Evolutionary conservation across 768 basidiomycete genomes (phyloP).

Genomic region (Russula lepida): DNA sequence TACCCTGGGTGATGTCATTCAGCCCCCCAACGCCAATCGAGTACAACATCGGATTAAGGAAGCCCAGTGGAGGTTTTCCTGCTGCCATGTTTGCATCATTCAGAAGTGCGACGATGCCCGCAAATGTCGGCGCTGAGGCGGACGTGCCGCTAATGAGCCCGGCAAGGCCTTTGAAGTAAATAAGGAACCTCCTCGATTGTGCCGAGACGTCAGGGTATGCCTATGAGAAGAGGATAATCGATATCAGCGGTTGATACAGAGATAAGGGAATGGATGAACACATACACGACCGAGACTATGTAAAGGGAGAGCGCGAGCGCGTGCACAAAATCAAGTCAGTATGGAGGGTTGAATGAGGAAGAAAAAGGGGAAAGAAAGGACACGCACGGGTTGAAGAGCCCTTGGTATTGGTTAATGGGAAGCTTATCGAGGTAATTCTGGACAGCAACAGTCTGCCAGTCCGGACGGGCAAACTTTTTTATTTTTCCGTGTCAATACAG

Average conservation of each 20-base stretch:
- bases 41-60: conserved; percentile 34
- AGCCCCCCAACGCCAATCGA: conserved; percentile 22
- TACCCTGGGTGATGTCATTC: conserved; percentile 33
- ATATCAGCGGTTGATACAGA: neutral
- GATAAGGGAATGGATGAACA: conserved; percentile 15
- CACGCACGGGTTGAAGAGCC: conserved; percentile 57
- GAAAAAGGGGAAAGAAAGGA: neutral
- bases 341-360: neutral
- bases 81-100: conserved; percentile 29
- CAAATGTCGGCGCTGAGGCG: conserved; percentile 54
- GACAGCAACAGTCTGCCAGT: conserved; percentile 43
- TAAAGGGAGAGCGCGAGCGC: neutral
- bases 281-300: conserved; percentile 43
- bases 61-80: conserved; percentile 29
- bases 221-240: conserved; percentile 29
- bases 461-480: conserved; percentile 44
- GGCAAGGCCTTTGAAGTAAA: conserved; percentile 29
- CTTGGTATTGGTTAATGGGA: conserved; percentile 39
- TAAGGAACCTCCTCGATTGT: conserved; percentile 41
- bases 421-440: conserved; percentile 34
- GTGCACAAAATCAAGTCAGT: neutral
- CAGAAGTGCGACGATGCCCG: conserved; percentile 53
- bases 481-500: conserved; percentile 24
- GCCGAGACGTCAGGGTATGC: conserved; percentile 59
- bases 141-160: conserved; percentile 46